phyloP scores from a whole-genome alignment of 441 rosid species.

The Corymbia calophylla region DNA sequence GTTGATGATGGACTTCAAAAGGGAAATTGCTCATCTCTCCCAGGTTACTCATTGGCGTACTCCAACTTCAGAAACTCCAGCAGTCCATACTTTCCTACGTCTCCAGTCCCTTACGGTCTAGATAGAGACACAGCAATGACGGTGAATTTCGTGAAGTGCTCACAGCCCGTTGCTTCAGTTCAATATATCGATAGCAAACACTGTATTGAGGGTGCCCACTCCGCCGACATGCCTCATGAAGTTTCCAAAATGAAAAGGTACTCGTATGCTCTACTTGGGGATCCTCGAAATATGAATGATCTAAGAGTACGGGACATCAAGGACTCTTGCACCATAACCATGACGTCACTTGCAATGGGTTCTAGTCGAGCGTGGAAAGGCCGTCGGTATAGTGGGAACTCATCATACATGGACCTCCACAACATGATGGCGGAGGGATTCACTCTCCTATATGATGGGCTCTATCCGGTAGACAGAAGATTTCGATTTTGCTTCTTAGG shows the following conservation, averaged over 20 bases:
- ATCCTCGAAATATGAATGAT: rapidly evolving
- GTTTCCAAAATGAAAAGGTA: background rate
- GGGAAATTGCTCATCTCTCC: background rate
- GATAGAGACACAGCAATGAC: rapidly evolving
- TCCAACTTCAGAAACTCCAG: background rate
- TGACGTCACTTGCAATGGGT: background rate
- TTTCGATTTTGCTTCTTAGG: background rate
- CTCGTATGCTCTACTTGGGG: background rate
- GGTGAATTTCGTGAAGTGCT: background rate
- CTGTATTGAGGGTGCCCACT: background rate
- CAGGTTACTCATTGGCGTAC: background rate
- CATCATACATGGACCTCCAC: background rate
- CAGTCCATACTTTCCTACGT: rapidly evolving
- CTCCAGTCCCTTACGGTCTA: too few relatives aligned
- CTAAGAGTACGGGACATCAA: background rate
- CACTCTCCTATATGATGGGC: rapidly evolving
- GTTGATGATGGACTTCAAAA: background rate
- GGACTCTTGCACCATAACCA: background rate
- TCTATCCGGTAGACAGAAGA: rapidly evolving
- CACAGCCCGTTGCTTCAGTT: background rate
- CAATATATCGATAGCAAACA: background rate
- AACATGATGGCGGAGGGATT: background rate
- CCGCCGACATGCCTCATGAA: background rate
- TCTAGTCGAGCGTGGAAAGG: rapidly evolving
- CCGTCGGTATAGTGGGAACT: background rate